Evolutionary conservation across 768 basidiomycete species (phyloP).

Genomic region (Fomitopsis serialis): DNA sequence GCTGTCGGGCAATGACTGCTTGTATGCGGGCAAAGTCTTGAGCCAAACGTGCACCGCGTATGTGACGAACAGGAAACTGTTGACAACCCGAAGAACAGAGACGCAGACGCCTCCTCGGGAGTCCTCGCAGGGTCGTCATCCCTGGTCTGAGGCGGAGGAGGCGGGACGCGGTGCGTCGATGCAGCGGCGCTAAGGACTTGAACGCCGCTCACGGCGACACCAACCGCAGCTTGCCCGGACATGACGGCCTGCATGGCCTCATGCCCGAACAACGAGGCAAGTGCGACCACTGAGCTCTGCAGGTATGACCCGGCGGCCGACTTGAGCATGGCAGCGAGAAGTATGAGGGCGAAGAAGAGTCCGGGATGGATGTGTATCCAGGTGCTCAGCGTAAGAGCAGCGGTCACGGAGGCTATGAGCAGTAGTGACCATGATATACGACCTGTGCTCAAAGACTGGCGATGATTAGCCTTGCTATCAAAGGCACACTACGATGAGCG

Average conservation of each 20-base stretch:
- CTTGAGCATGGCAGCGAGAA: slow-evolving; percentile 55
- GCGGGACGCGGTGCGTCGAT: slow-evolving; percentile 38
- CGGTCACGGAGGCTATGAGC: slow-evolving; percentile 46
- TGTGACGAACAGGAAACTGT: slow-evolving; percentile 57
- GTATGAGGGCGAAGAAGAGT: slow-evolving; percentile 59
- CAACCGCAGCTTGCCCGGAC: slow-evolving; percentile 84
- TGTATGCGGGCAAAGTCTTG: slow-evolving; percentile 53
- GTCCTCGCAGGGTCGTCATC: not conserved
- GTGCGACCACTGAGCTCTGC: slow-evolving; percentile 70
- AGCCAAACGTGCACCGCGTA: slow-evolving; percentile 54
- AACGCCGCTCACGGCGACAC: slow-evolving; percentile 72
- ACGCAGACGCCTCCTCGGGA: slow-evolving; percentile 65
- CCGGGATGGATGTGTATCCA: slow-evolving; percentile 48
- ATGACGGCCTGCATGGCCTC: slow-evolving; percentile 68
- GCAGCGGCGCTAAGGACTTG: slow-evolving; percentile 63
- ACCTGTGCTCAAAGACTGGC: slow-evolving; percentile 54
- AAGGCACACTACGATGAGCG: slow-evolving; percentile 15
- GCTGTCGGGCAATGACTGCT: slow-evolving; percentile 33
- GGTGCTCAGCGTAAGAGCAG: slow-evolving; percentile 62
- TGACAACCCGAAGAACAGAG: slow-evolving; percentile 69
- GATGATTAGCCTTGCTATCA: not conserved
- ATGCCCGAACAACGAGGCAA: slow-evolving; percentile 79
- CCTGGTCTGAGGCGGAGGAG: not conserved
- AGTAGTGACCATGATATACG: slow-evolving; percentile 49
- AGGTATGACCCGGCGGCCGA: slow-evolving; percentile 67